phyloP scores from a whole-genome alignment of 176 grass and related monocot genomes.

The Neostapfia colusana region DNA sequence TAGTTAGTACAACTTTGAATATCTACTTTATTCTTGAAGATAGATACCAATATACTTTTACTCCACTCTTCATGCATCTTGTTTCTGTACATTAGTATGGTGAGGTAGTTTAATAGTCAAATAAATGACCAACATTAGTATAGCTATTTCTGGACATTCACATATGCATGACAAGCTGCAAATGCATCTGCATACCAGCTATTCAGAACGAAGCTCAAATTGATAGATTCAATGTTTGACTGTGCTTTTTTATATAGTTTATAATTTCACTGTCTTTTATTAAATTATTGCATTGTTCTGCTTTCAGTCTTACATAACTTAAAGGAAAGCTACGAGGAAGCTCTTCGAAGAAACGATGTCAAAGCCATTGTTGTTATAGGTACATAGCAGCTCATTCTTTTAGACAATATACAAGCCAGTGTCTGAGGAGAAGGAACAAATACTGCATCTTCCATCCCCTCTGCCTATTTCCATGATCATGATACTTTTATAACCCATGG shows the following conservation, averaged over 20 bases:
- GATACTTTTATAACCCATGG: constrained; percentile 32
- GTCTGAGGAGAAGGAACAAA: background rate
- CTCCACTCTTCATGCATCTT: too few relatives aligned
- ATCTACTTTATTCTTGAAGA: too few relatives aligned
- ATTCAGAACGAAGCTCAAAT: background rate
- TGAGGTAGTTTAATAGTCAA: background rate
- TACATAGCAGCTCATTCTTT: constrained; percentile 37
- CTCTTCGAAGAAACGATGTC: constrained; percentile 76
- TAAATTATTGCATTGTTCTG: constrained; percentile 20
- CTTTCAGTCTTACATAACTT: constrained; percentile 62
- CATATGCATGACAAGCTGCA: background rate
- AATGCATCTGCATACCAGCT: constrained; percentile 4
- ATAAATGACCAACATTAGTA: background rate
- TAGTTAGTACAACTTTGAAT: too few relatives aligned
- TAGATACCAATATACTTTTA: too few relatives aligned
- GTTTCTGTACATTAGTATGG: too few relatives aligned
- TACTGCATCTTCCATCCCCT: background rate
- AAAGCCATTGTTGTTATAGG: constrained; percentile 91
- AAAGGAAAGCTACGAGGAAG: constrained; percentile 72
- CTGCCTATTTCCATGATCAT: constrained; percentile 8
- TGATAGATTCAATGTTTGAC: background rate
- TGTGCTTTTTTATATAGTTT: background rate
- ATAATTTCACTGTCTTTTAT: background rate
- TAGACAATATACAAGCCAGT: constrained; percentile 7
- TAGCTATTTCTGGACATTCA: background rate